phyloP scores from a whole-genome alignment of 306 rosid species.

The Crotalaria pallida region DNA sequence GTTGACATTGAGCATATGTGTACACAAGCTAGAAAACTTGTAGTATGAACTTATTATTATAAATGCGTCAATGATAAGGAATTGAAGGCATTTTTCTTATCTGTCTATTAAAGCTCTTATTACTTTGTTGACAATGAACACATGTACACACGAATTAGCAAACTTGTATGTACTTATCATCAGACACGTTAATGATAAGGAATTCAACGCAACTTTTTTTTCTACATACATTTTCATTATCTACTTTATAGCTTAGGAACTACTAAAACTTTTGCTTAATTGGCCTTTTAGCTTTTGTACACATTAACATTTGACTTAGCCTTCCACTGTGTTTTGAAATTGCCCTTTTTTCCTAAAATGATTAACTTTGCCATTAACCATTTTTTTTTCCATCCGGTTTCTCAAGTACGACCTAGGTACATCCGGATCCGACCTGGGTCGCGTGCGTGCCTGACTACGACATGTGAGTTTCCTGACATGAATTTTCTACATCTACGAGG shows the following conservation, averaged over 20 bases:
- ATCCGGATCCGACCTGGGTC: no score
- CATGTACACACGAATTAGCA: not conserved
- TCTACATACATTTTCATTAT: not conserved
- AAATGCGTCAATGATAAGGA: no score
- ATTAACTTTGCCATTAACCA: slow-evolving; percentile 1
- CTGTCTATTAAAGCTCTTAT: not conserved
- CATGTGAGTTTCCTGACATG: no score
- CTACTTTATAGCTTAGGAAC: not conserved
- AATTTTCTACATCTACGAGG: no score
- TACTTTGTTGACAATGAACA: not conserved
- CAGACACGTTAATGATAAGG: not conserved
- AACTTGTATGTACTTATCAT: not conserved
- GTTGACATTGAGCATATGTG: no score
- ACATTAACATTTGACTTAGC: not conserved
- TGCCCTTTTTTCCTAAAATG: not conserved
- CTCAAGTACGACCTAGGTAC: no score
- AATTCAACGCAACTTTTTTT: not conserved
- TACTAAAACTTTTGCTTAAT: not conserved
- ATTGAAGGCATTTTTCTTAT: no score
- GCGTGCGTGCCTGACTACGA: no score
- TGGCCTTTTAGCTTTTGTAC: not conserved
- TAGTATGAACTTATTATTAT: no score
- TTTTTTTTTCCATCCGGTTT: no score
- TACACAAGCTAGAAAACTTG: no score
- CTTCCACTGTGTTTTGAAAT: not conserved